Evolutionary conservation across 495 filamentous ascomycete species (phyloP).

Genomic region (Penicillium malachiteum): DNA sequence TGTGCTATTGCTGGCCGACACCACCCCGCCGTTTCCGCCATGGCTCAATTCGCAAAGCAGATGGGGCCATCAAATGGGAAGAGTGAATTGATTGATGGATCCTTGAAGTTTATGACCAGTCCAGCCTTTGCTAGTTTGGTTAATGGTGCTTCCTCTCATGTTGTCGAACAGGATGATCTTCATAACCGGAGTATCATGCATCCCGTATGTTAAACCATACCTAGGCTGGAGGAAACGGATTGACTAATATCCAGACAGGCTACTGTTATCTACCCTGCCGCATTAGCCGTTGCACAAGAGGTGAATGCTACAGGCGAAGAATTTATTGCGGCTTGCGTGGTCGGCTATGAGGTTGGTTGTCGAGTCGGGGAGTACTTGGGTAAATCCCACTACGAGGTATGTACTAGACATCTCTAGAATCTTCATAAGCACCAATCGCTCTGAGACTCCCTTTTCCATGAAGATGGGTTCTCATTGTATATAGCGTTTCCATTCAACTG

Average conservation of each 20-base stretch:
- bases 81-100: constrained; percentile 32
- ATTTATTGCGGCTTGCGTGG: constrained; percentile 36
- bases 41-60: constrained; percentile 23
- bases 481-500: constrained; percentile 36
- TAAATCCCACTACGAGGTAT: constrained; percentile 37
- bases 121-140: constrained; percentile 36
- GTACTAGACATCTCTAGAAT: neutral
- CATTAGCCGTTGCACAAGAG: constrained; percentile 36
- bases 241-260: constrained; percentile 17
- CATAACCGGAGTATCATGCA: constrained; percentile 41
- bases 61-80: constrained; percentile 36
- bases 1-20: constrained; percentile 37
- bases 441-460: neutral
- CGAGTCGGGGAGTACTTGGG: constrained; percentile 34
- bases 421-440: too few species aligned
- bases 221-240: neutral
- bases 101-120: constrained; percentile 21
- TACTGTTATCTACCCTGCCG: constrained; percentile 35
- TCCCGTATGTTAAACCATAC: constrained; percentile 22
- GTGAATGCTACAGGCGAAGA: constrained; percentile 29
- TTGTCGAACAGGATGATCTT: constrained; percentile 41
- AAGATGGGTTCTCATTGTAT: constrained; percentile 1
- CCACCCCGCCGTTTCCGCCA: constrained; percentile 33
- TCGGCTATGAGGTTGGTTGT: constrained; percentile 38
- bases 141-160: constrained; percentile 37